Percentiles rank a stretch among this genome's conserved stretches.
Evolutionary conservation across 1,284 basidiomycete genomes (phyloP).

Genomic region (Spongiforma sp.): DNA sequence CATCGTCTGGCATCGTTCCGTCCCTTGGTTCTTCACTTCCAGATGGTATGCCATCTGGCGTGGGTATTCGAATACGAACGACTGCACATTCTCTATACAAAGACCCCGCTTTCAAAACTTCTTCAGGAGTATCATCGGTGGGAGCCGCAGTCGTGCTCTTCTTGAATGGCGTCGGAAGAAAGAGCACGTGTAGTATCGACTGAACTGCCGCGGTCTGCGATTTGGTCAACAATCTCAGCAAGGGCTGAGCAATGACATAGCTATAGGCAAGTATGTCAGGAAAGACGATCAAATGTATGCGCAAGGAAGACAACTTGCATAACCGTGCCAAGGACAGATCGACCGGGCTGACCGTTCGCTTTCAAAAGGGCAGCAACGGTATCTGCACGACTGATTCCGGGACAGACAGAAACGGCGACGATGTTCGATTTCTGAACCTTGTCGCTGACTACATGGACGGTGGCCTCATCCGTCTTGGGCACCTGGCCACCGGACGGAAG

Average conservation of each 20-base stretch:
- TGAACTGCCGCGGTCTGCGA: conserved; percentile 61
- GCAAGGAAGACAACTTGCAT: conserved; percentile 42
- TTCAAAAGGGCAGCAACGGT: conserved; percentile 63
- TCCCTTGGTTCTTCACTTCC: conserved; percentile 18
- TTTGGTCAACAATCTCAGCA: conserved; percentile 68
- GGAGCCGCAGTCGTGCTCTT: neutral
- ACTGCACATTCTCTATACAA: conserved; percentile 75
- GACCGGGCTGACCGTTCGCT: conserved; percentile 45
- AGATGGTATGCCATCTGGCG: conserved; percentile 31
- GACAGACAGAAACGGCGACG: conserved; percentile 70
- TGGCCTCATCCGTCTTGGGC: conserved; percentile 52
- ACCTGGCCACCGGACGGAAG: conserved; percentile 64
- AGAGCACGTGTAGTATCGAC: conserved; percentile 70
- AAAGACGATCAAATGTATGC: conserved; percentile 1
- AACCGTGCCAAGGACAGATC: conserved; percentile 48
- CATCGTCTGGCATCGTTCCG: conserved; percentile 56
- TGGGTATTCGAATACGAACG: conserved; percentile 53
- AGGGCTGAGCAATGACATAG: conserved; percentile 63
- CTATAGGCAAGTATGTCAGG: conserved; percentile 40
- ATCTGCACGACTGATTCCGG: conserved; percentile 72
- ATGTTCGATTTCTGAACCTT: conserved; percentile 71
- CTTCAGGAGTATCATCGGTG: conserved; percentile 39
- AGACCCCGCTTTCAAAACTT: conserved; percentile 76
- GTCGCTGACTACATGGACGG: conserved; percentile 53
- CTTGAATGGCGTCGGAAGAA: conserved; percentile 78